These are phyloP conservation scores for Rhizopus microsporus DNA, from an alignment of 371 early-diverging fungal species.

Conservation along the genomic window DNA sequence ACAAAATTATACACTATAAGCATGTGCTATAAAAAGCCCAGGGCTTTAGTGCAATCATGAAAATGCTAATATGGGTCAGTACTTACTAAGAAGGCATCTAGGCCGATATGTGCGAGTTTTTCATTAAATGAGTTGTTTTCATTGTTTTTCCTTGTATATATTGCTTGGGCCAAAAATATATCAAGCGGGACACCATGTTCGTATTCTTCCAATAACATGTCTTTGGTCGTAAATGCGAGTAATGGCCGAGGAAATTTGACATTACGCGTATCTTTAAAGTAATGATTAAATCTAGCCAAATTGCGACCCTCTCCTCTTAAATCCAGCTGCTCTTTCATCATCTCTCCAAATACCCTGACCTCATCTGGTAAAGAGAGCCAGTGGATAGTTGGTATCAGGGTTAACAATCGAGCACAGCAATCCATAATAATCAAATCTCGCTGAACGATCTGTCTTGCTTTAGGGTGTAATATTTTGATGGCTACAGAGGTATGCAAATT, in stretches of 20 bases:
- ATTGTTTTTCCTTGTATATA: slow-evolving; percentile 22
- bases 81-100: slow-evolving; percentile 54
- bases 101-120: slow-evolving; percentile 68
- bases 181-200: slow-evolving; percentile 76
- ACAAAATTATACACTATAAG: slow-evolving; percentile 90
- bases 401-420: slow-evolving; percentile 65
- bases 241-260: slow-evolving; percentile 76
- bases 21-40: slow-evolving; percentile 65
- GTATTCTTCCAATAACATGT: slow-evolving; percentile 85
- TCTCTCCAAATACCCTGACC: slow-evolving; percentile 82
- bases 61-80: slow-evolving; percentile 2
- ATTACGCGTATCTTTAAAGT: slow-evolving; percentile 60
- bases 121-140: slow-evolving; percentile 61
- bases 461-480: slow-evolving; percentile 94
- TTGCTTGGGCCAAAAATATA: slow-evolving; percentile 63
- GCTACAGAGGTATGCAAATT: slow-evolving; percentile 73
- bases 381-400: slow-evolving; percentile 71
- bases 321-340: slow-evolving; percentile 94
- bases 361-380: slow-evolving; percentile 91
- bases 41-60: not conserved
- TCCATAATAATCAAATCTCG: slow-evolving; percentile 83
- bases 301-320: slow-evolving; percentile 82
- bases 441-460: slow-evolving; percentile 65
- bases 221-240: slow-evolving; percentile 57
- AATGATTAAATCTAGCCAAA: slow-evolving; percentile 65